Evolutionary conservation across 148 eudicot genomes (phyloP).

Genomic region (Rhododendron kiyosumense): DNA sequence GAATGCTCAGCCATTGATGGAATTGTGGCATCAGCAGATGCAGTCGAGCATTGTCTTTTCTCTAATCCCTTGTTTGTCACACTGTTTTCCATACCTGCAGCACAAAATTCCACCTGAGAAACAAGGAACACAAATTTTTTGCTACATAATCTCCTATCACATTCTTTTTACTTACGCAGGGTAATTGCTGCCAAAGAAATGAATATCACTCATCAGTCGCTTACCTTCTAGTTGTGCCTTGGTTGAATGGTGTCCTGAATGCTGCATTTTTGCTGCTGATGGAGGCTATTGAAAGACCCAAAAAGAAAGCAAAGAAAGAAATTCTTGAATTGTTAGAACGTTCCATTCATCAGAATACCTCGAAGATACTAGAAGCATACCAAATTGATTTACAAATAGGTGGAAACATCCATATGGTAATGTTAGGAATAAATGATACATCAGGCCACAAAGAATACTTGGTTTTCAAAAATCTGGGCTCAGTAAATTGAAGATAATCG

Average conservation of each 20-base stretch:
- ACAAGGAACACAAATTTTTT: background rate
- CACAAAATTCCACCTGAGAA: slow-evolving; percentile 1
- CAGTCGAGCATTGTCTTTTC: background rate
- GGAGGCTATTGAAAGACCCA: slow-evolving; percentile 12
- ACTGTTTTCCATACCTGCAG: slow-evolving; percentile 18
- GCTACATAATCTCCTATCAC: background rate
- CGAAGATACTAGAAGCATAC: background rate
- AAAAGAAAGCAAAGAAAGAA: background rate
- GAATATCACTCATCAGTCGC: slow-evolving; percentile 5
- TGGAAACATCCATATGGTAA: background rate
- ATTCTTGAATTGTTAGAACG: background rate
- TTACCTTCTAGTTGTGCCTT: slow-evolving; percentile 7
- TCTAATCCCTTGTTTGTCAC: slow-evolving; percentile 4
- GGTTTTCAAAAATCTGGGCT: background rate
- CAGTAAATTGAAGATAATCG: background rate
- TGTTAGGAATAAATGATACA: background rate
- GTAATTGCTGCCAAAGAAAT: background rate
- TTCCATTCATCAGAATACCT: background rate
- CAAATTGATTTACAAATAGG: background rate
- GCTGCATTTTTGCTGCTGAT: slow-evolving; percentile 13
- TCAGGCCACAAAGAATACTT: background rate
- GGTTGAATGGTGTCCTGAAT: background rate
- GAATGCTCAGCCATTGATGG: background rate
- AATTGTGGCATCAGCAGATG: slow-evolving; percentile 1
- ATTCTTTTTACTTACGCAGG: background rate